phyloP scores from a whole-genome alignment of 2,329 filamentous ascomycete species.

The Clonostachys sp. region DNA sequence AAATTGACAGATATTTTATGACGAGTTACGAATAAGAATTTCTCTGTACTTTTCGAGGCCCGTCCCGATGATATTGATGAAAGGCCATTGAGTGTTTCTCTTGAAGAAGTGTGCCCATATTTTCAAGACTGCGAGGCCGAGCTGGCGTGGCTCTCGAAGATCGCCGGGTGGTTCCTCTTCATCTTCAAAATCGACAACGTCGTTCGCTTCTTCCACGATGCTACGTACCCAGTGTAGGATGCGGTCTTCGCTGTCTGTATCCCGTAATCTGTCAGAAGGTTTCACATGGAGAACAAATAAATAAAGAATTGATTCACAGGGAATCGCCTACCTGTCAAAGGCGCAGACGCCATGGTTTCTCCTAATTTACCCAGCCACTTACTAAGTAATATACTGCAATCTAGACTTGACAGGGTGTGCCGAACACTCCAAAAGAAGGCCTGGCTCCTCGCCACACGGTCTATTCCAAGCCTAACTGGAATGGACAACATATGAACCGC shows the following conservation, averaged over 20 bases:
- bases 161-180: slow-evolving; percentile 16
- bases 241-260: slow-evolving; percentile 31
- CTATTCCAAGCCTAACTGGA: slow-evolving; percentile 48
- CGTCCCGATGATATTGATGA: slow-evolving; percentile 37
- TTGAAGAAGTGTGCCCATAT: slow-evolving; percentile 42
- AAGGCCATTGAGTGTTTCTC: slow-evolving; percentile 41
- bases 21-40: slow-evolving; percentile 5
- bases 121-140: slow-evolving; percentile 31
- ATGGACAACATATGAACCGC: slow-evolving; percentile 50
- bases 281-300: neutral
- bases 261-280: too few species aligned
- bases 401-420: slow-evolving; percentile 48
- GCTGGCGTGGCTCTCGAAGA: slow-evolving; percentile 15
- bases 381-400: slow-evolving; percentile 48
- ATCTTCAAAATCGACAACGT: slow-evolving; percentile 28
- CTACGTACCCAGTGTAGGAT: slow-evolving; percentile 40
- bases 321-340: slow-evolving; percentile 17
- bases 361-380: slow-evolving; percentile 36
- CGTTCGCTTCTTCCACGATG: slow-evolving; percentile 37
- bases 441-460: slow-evolving; percentile 48
- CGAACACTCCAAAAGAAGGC: slow-evolving; percentile 53
- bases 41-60: slow-evolving; percentile 30
- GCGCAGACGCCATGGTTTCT: slow-evolving; percentile 7
- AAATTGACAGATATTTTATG: too few species aligned
- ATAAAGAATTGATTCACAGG: neutral